Evolutionary conservation across 1,139 yeast genomes (phyloP), one percentile per base, ranked within the genome.

Genomic region (Hanseniaspora uvarum): DNA sequence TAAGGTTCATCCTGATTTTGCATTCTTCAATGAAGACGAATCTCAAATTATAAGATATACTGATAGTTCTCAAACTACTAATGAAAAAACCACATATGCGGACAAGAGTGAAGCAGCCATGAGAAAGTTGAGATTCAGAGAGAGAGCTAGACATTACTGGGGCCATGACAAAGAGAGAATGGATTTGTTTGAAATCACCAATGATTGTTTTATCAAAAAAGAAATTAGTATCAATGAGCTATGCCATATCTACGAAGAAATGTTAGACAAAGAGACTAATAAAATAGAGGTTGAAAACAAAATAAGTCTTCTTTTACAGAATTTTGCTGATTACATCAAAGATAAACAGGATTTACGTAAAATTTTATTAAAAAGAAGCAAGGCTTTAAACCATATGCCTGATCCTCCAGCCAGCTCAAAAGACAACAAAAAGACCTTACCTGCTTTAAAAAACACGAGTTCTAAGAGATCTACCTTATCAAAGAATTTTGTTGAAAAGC

Each of bases 71-170:
- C 70, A 65, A 37, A 61, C 68, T 19, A 58, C 68, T 2, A 56
- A 63, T 54, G 60, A 64, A 33, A 55, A 55, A 28, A 58, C 60
- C 16, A 57, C 18, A 11, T 59, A 60, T 6, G 72, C 70, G n/a
- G 71, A 69, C 19, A 67, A 66, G 16, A 77, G 75, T 55, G 69
- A 80, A 1, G 62, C 70, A 11, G 81, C 78, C 38, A 70, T 77
- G 41, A 83, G 81, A 59, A 75, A 72, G 60, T 71, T 75, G 64
- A 74, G 96, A 59, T 73, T 88, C 43, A 94, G 85, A 59, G 95
- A 87, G 65, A 75, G 96, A 62, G 96, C 95, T 0, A 81, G 82
- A 64, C 87, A 83, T 65, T 84, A 84, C 63, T 70, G 86, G 56
- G 74, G 77, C 54, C 79, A 83, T 59, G 75, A 81, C 38, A 68